Evolutionary conservation across 2,329 filamentous ascomycete species (phyloP), one percentile per base, ranked within the genome.

Genomic region (Fulvia fulva): DNA sequence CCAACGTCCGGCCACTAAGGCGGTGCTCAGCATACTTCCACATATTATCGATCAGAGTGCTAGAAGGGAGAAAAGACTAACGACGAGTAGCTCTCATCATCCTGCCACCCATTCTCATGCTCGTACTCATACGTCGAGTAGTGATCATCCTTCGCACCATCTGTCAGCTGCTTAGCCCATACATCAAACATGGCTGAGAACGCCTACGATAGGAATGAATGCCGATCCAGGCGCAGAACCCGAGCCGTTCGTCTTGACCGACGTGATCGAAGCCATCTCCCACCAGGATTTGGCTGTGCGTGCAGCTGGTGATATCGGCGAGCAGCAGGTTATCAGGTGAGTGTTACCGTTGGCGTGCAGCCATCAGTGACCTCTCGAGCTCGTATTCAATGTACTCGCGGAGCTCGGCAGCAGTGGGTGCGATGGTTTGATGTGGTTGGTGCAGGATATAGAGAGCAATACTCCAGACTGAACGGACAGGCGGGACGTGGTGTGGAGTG

Each of bases 1-100:
- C 75, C 54, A 77, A 63, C 14, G 74, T 75, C 55, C 67, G 68
- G 14, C 67, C 71, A 51, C 71, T 74, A 50, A 44, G 37, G 23
- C 56, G 44, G 53, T 53, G 28, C 44, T 62, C 58, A 63, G 60
- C 56, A 59, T 50, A 34, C 19, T 51, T 56, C 45, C 11, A n/a
- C 51, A 54, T 53, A 32, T 26, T 23, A 21, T 21, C 23, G 16
- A 12, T 30, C 37, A 16, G n/a, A 12, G 46, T 9, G 47, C 34
- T 16, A 23, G 11, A 9, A 16, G 22, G 19, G 44, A 50, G 21
- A 47, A 12, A 49, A 32, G 14, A 65, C 63, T 56, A 37, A 65
- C 63, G 63, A 65, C 22, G 60, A 58, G 52, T 60, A 63, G 57
- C 60, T 65, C 23, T 58, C 60, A 30, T 49, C 47, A 28, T 58